A percentile compares a stretch with the other conserved stretches of the same genome.
Conservation (phyloP, 805 yeast genomes). For the Kodamaea kaohsiungensis region DNA sequence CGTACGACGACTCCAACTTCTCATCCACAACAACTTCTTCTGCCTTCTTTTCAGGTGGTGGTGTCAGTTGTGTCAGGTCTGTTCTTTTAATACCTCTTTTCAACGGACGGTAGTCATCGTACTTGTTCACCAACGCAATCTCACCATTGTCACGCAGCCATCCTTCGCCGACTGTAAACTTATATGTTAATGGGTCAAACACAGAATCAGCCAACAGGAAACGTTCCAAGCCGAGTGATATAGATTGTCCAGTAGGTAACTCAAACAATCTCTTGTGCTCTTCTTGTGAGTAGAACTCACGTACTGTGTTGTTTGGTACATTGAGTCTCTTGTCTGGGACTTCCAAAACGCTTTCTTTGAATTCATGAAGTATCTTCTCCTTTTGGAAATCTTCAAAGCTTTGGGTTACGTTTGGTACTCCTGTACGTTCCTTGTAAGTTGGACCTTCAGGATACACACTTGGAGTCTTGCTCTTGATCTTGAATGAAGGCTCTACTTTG, state of each 20-base stretch:
- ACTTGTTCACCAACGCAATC: slow-evolving; percentile 43
- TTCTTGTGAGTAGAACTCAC: slow-evolving; percentile 29
- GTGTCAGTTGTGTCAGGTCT: slow-evolving; percentile 36
- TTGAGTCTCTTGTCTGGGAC: slow-evolving; percentile 45
- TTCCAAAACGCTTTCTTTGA: slow-evolving; percentile 70
- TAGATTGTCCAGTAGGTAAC: slow-evolving; percentile 71
- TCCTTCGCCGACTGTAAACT: slow-evolving; percentile 26
- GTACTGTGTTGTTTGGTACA: slow-evolving; percentile 20
- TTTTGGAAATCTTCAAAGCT: slow-evolving; percentile 59
- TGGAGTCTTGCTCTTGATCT: slow-evolving; percentile 47
- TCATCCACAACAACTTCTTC: slow-evolving; percentile 1
- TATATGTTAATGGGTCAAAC: slow-evolving; percentile 58
- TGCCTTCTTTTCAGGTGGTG: slow-evolving; percentile 17
- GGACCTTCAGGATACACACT: slow-evolving; percentile 34
- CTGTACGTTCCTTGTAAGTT: slow-evolving; percentile 19
- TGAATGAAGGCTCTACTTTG: slow-evolving; percentile 41
- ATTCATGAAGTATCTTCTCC: slow-evolving; percentile 61
- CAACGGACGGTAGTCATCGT: slow-evolving; percentile 70
- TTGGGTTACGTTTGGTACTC: slow-evolving; percentile 37
- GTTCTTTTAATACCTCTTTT: slow-evolving; percentile 54
- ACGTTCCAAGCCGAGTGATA: slow-evolving; percentile 62
- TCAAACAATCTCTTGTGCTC: slow-evolving; percentile 56
- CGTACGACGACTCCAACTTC: slow-evolving; percentile 7
- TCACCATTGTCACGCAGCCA: slow-evolving; percentile 55
- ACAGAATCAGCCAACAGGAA: slow-evolving; percentile 69